Evolutionary conservation across 202 grass and related monocot genomes (phyloP).

Genomic region (Zizania palustris): DNA sequence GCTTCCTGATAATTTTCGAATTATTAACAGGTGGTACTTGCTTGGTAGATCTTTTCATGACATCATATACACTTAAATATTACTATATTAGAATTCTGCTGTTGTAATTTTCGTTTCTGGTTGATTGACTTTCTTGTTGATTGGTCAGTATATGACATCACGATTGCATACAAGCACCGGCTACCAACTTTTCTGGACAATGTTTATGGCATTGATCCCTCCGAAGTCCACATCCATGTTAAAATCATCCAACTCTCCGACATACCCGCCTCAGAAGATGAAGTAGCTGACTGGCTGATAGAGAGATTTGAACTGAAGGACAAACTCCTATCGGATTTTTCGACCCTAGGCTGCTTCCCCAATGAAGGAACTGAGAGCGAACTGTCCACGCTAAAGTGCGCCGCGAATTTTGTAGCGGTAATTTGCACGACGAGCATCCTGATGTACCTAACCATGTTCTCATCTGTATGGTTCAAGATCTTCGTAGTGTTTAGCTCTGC

Average conservation of each 20-base stretch:
- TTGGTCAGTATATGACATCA: slow-evolving; percentile 79
- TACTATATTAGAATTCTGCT: neutral
- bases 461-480: slow-evolving; percentile 75
- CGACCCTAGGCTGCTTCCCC: slow-evolving; percentile 59
- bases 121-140: slow-evolving; percentile 5
- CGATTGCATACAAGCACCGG: slow-evolving; percentile 75
- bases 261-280: slow-evolving; percentile 72
- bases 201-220: slow-evolving; percentile 73
- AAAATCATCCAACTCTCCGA: slow-evolving; percentile 50
- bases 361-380: slow-evolving; percentile 78
- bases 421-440: slow-evolving; percentile 49
- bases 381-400: slow-evolving; percentile 61
- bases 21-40: neutral
- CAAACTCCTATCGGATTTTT: slow-evolving; percentile 65
- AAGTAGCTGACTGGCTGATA: slow-evolving; percentile 63
- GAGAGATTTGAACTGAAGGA: slow-evolving; percentile 82
- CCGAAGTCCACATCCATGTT: slow-evolving; percentile 85
- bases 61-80: neutral
- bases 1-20: neutral
- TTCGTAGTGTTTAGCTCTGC: slow-evolving; percentile 63
- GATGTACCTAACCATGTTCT: slow-evolving; percentile 71
- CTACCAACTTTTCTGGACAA: slow-evolving; percentile 78
- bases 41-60: neutral
- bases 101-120: neutral
- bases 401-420: slow-evolving; percentile 52